Evolutionary conservation across 2,329 filamentous ascomycete genomes (phyloP), one percentile per base, ranked within the genome.

Genomic region (Xylaria sp.): DNA sequence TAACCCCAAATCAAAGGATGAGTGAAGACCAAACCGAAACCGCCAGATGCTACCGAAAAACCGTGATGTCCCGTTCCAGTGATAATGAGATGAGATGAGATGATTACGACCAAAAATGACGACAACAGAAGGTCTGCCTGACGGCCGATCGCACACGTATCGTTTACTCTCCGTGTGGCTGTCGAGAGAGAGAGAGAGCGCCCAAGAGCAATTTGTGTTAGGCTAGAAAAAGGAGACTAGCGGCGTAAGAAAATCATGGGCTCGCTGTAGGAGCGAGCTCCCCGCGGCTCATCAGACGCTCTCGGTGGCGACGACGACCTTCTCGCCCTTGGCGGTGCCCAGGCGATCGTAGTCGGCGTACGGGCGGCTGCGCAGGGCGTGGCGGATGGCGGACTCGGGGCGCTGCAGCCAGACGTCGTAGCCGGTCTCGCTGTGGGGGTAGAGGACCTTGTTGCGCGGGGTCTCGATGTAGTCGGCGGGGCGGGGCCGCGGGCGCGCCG

Each of bases 401-500:
- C 68, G 63, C 20, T 62, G 49, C 4, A 49, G 60, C 69, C 69
- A 71, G n/a, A 63, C 52, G 53, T 56, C 48, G 44, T 67, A 71
- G 48, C 38, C 56, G 39, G 62, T 61, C 0, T 67, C 54, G 57
- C 66, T 70, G 44, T 82, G 67, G 4, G 81, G 81, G 67, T 74
- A 82, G 20, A 84, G 66, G 17, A 80, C 75, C 66, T 78, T 78
- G 61, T 83, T 82, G 19, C 72, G 68, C 0, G 67, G 60, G 18
- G 71, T 71, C 40, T 69, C 61, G 63, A 83, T 76, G 63, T 83
- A 86, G 13, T 82, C 73, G 2, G 74, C 66, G 19, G 76, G 69
- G 19, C 76, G 74, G 2, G 83, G 80, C 19, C 80, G 71, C 0
- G 83, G 78, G 11, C 74, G 76, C 34, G 84, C 80, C 19, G 87